Conservation (phyloP, 257 asterid genomes). For the Solanum chiquidenum region DNA sequence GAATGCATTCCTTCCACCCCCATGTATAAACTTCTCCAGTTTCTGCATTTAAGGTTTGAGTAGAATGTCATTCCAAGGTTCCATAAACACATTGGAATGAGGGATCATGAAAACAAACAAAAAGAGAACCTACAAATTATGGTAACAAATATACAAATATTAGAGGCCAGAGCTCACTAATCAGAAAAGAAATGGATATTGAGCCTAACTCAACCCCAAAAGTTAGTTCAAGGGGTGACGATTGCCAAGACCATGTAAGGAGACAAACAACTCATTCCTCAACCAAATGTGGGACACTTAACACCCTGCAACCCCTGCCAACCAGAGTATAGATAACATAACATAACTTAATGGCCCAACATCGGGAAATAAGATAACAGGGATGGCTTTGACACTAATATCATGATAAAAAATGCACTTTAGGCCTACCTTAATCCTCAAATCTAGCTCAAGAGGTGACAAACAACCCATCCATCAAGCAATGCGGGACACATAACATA, state of each 20-base stretch:
- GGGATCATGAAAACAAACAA: neutral
- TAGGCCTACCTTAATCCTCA: neutral
- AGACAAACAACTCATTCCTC: neutral
- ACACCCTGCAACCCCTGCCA: neutral
- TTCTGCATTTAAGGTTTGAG: slow-evolving; percentile 37
- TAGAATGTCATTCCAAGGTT: neutral
- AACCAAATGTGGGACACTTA: neutral
- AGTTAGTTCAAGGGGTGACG: neutral
- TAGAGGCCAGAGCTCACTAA: neutral
- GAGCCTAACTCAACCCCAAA: neutral
- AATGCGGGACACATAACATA: neutral
- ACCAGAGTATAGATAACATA: neutral
- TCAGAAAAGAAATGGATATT: neutral
- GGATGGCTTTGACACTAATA: neutral
- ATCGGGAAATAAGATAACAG: neutral
- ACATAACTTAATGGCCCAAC: neutral
- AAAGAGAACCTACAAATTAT: neutral
- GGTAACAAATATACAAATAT: neutral
- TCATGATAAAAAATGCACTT: neutral
- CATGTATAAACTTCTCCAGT: slow-evolving; percentile 84
- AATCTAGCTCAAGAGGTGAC: neutral
- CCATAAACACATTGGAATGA: neutral
- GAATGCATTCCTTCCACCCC: slow-evolving; percentile 99
- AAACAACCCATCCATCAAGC: neutral
- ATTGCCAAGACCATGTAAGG: neutral